These are phyloP conservation scores for Geotrichum fermentans DNA, from an alignment of 1,139 yeast species.

Conservation along the genomic window DNA sequence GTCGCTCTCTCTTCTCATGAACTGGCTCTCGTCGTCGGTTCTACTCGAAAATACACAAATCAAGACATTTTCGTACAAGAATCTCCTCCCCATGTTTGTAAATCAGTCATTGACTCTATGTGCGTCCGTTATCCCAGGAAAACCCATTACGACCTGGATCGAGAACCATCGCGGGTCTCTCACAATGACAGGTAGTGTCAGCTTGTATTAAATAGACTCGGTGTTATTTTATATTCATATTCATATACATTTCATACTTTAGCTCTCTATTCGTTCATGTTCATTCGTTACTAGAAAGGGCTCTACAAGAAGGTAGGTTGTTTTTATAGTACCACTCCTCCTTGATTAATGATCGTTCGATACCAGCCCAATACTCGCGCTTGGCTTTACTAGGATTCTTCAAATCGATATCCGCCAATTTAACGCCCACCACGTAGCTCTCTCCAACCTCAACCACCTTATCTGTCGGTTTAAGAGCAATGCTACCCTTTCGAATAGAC, in stretches of 20 bases:
- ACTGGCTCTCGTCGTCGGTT: constrained; percentile 41
- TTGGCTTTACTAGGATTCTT: constrained; percentile 30
- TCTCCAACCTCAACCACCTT: constrained; percentile 6
- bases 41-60: constrained; percentile 26
- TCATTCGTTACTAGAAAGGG: no score
- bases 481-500: constrained; percentile 3
- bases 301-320: constrained; percentile 14
- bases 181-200: constrained; percentile 26
- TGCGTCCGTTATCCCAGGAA: constrained; percentile 21
- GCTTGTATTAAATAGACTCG: no score
- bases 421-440: constrained; percentile 20
- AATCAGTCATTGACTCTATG: constrained; percentile 34
- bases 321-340: constrained; percentile 21
- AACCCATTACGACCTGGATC: constrained; percentile 33
- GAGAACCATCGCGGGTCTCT: constrained; percentile 32
- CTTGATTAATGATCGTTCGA: constrained; percentile 29
- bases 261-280: no score
- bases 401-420: constrained; percentile 39
- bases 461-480: not conserved
- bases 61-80: constrained; percentile 45
- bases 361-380: constrained; percentile 33
- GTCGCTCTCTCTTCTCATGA: constrained; percentile 53
- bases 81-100: constrained; percentile 47
- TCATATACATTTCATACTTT: no score
- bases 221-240: no score